Evolutionary conservation across 2,329 filamentous ascomycete genomes (phyloP), one percentile per base, ranked within the genome.

Genomic region (Monilinia fructicola): DNA sequence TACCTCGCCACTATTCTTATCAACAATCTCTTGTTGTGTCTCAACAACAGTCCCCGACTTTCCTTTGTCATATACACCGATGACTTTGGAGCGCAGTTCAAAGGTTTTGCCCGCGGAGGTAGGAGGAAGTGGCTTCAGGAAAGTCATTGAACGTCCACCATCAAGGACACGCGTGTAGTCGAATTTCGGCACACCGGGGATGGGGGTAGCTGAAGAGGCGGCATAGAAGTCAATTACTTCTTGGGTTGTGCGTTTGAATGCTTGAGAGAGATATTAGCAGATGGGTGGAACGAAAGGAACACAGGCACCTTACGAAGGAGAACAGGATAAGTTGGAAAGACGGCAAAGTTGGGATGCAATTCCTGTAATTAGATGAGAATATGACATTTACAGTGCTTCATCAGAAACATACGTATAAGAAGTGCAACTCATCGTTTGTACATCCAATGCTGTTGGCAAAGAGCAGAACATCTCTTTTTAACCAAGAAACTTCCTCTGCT

Each of bases 371-470:
- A 0, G 59, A 42, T 64, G 35, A 56, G 9, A 28, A 52, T 55
- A n/a, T 65, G 42, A 3, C 46, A 28, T 56, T 55, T 21, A 6
- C 12, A 46, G 54, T 64, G 48, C 35, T 59, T 1, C 23, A 14
- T 67, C 52, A 67, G 53, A 66, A 46, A 76, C 85, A 68, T 83
- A 95, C 92, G 74, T 93, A 97, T 80, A 97, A 88, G 77, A 94
- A 96, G 77, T 97, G 92, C 75, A 97, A 86, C 82, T 97, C 93
- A 73, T 96, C n/a, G 52, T 85, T 84, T 16, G 87, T 94, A 76
- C 85, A 88, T 66, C 93, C 93, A 77, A 97, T 94, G 80, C 90
- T 94, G 79, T 90, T 90, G 73, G 93, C 93, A 78, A 97, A 97
- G 69, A 98, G 87, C 69, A 97, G 83, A 46, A 89, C 87, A 82